Evolutionary conservation across 2,329 filamentous ascomycete genomes (phyloP), one percentile per base, ranked within the genome.

Genomic region (Chaetothyriales sp.): DNA sequence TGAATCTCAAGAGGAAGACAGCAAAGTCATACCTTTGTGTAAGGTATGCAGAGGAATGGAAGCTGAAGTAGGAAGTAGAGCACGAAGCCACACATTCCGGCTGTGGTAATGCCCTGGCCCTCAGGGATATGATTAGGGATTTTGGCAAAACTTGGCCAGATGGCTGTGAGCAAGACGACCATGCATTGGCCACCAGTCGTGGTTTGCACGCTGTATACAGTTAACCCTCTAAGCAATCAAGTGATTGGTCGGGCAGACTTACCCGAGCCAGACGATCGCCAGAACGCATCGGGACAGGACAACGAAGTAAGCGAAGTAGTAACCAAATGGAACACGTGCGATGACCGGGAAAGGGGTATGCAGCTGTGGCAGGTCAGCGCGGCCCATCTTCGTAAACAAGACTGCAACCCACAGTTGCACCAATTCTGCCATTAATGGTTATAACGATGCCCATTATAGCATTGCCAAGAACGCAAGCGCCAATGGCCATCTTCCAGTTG

Each of bases 371-470:
- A 44, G 74, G 54, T 76, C 69, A 59, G 44, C 48, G 51, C 44
- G 18, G 46, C 18, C 43, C 45, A n/a, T 5, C 28, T 20, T 19
- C 32, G 50, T 43, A 44, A 39, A 28, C 5, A 28, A 50, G 49
- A 43, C 44, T 9, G 25, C 22, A 49, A 55, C 54, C 22, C 28
- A 56, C 54, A 20, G 67, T 66, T 15, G 67, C 66, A 28, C 68
- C 70, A 46, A 79, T 71, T 12, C 77, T 75, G 18, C 79, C 77
- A 56, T 78, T 80, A 9, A 74, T 68, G 10, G 75, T 74, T 44
- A 81, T 81, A n/a, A 82, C 76, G 44, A 78, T 69, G 36, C 71
- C 73, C 43, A 77, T 71, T 51, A 75, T 72, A 19, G 39, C 1
- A 36, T 64, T 64, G 9, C 63, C 63, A 6, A 65, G 56, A 18